Conservation (phyloP, 2,329 filamentous ascomycete genomes). For the Scedosporium boydii region DNA sequence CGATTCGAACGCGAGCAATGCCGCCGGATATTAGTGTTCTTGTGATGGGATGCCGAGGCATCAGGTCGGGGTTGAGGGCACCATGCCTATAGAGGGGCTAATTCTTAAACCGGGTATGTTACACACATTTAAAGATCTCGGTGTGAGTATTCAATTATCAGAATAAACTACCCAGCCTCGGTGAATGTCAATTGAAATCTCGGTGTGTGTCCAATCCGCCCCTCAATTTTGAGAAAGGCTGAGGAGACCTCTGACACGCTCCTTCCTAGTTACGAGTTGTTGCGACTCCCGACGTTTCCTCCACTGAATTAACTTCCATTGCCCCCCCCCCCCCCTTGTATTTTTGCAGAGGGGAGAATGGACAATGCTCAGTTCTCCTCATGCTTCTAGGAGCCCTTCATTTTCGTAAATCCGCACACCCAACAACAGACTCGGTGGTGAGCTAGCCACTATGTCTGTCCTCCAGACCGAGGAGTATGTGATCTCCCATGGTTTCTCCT, state of each 20-base stretch:
- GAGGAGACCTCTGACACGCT: background rate
- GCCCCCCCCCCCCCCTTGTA: background rate
- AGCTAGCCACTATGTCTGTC: conserved; percentile 26
- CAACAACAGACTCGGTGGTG: background rate
- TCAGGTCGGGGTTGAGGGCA: background rate
- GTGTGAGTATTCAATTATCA: background rate
- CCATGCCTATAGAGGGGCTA: background rate
- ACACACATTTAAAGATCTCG: background rate
- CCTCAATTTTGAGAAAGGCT: background rate
- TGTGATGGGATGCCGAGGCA: background rate
- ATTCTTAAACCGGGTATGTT: background rate
- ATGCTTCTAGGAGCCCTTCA: background rate
- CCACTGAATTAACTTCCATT: background rate
- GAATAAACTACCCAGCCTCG: background rate
- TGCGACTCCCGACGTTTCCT: background rate
- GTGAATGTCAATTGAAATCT: background rate
- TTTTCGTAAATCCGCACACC: conserved; percentile 12
- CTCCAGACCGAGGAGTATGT: conserved; percentile 34
- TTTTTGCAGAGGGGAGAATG: background rate
- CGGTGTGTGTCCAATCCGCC: background rate
- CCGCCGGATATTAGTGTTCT: background rate
- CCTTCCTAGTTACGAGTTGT: background rate
- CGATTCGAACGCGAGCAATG: background rate
- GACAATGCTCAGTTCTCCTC: background rate
- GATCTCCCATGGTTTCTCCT: background rate